Evolutionary conservation across 176 grass and related monocot genomes (phyloP), one percentile per base, ranked within the genome.

Genomic region (Zoysia japonica): DNA sequence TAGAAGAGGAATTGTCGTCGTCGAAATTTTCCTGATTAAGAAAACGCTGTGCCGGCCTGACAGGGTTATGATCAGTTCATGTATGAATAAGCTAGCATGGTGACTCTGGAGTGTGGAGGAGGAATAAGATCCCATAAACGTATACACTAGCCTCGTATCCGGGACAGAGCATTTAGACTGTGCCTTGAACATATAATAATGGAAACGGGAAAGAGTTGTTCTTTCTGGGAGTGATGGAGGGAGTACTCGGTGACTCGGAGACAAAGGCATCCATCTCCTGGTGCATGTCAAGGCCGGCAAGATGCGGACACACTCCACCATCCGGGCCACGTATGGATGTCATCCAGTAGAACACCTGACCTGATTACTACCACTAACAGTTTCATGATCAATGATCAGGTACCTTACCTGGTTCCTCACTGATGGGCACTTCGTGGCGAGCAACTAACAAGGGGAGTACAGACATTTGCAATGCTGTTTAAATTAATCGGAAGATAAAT

Each of bases 221-320:
- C 28, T 28, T 0, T 28, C 0, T 28, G 28, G 28, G 28, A 28
- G 28, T 28, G 28, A 28, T 28, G 28, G 28, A 28, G 28, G 28
- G 28, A 28, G 28, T 83, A 74, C 80, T 83, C 80, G 80, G 80
- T 87, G 72, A 78, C 80, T 79, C 68, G 3, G 17, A 72, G 80
- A 78, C 80, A 83, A 88, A 88, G 80, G 61, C 56, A 83, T 61
- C 67, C 52, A 28, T 74, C 61, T 83, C 76, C 3, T 73, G 68
- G 68, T 65, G n/a, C 67, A 67, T 78, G 75, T 67, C 46, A 62
- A 77, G 82, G 65, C 53, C 69, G 68, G 61, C 80, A 79, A 83
- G n/a, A 20, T 83, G 75, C 38, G 38, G 59, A 55, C 66, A 65
- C 41, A 43, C 65, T 69, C 12, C 73, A 61, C 42, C 52, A 61